Evolutionary conservation across 2,329 filamentous ascomycete species (phyloP).

Genomic region (Xylariaceae sp.): DNA sequence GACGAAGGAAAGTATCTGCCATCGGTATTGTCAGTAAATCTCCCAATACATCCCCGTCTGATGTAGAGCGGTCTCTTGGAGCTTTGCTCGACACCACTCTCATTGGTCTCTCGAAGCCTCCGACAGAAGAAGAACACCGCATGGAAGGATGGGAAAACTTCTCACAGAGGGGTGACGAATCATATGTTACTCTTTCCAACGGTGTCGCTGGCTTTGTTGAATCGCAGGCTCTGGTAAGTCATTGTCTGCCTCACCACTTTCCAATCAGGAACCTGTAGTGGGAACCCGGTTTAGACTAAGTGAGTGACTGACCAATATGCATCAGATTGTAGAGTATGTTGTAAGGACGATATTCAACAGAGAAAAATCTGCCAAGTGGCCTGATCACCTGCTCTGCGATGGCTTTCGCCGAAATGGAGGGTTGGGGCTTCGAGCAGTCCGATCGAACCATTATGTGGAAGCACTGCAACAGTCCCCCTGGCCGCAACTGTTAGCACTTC

Average conservation of each 20-base stretch:
- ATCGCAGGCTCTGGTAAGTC: slow-evolving; percentile 69
- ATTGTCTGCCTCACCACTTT: slow-evolving; percentile 8
- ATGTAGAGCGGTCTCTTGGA: slow-evolving; percentile 54
- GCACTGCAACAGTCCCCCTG: slow-evolving; percentile 74
- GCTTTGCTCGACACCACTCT: slow-evolving; percentile 72
- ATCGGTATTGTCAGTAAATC: slow-evolving; percentile 45
- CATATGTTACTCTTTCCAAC: slow-evolving; percentile 59
- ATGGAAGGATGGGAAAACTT: slow-evolving; percentile 65
- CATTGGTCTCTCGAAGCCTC: slow-evolving; percentile 60
- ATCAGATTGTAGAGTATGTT: slow-evolving; percentile 76
- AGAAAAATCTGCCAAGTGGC: slow-evolving; percentile 56
- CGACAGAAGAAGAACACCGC: slow-evolving; percentile 46
- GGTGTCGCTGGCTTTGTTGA: slow-evolving; percentile 52
- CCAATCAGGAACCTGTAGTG: not conserved
- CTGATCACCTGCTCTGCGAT: slow-evolving; percentile 81
- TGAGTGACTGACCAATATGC: slow-evolving; percentile 21
- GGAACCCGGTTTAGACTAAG: not conserved
- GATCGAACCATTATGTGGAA: slow-evolving; percentile 74
- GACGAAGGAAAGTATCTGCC: slow-evolving; percentile 62
- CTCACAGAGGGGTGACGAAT: slow-evolving; percentile 68
- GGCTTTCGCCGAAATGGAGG: slow-evolving; percentile 68
- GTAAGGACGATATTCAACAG: slow-evolving; percentile 79
- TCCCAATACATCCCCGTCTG: slow-evolving; percentile 31
- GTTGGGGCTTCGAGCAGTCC: slow-evolving; percentile 64
- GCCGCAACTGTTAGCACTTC: slow-evolving; percentile 74